These are phyloP conservation scores for Phytopythium litorale DNA, from an alignment of 352 stramenopile species.

Conservation along the genomic window DNA sequence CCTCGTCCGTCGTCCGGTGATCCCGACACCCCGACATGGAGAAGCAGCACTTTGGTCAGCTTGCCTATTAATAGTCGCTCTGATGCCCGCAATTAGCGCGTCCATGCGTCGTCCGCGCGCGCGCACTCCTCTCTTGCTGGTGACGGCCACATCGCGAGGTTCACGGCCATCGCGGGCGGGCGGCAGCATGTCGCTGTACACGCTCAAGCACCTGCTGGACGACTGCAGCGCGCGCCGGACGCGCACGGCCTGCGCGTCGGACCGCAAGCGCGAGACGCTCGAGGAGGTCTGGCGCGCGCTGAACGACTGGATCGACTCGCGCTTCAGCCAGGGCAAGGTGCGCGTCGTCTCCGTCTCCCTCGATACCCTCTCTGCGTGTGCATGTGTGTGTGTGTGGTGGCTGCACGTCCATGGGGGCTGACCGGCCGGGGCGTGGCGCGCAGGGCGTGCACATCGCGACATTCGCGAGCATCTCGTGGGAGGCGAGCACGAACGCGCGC, in stretches of 20 bases:
- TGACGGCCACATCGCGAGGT: too few species aligned
- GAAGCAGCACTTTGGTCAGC: too few species aligned
- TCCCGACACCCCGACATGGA: too few species aligned
- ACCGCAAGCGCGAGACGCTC: conserved; percentile 70
- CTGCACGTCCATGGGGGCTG: background rate
- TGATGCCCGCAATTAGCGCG: too few species aligned
- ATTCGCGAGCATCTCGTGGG: conserved; percentile 70
- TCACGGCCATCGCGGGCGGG: too few species aligned
- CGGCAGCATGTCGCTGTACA: conserved; percentile 61
- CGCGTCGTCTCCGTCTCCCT: too few species aligned
- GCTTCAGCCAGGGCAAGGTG: conserved; percentile 64
- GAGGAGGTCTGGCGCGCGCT: conserved; percentile 68
- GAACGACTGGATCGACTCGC: conserved; percentile 76
- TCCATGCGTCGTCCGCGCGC: too few species aligned
- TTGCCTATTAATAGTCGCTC: too few species aligned
- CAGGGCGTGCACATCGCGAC: conserved; percentile 73
- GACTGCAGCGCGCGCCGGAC: conserved; percentile 60
- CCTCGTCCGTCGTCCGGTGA: too few species aligned
- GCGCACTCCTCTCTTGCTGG: too few species aligned
- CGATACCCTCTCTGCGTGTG: too few species aligned
- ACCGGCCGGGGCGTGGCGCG: background rate
- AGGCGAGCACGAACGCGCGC: conserved; percentile 49
- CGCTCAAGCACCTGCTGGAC: conserved; percentile 66
- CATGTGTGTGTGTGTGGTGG: background rate
- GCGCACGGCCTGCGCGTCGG: conserved; percentile 44